These are phyloP conservation scores for Naganishia sp. DNA, from an alignment of 1,284 basidiomycete species.

Conservation along the genomic window DNA sequence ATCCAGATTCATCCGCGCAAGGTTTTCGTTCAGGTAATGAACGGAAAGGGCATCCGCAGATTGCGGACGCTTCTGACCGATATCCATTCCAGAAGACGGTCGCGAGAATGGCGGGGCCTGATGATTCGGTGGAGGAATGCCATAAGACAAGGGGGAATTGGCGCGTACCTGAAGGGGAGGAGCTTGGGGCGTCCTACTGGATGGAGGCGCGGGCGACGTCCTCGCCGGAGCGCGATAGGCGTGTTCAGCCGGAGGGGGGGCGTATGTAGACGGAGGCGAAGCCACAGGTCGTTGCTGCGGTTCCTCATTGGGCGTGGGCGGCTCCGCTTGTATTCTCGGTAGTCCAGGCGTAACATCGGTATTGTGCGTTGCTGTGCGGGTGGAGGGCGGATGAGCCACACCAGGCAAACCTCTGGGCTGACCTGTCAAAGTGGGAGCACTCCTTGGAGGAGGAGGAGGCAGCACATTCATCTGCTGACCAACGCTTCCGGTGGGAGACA, in stretches of 20 bases:
- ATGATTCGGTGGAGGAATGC: conserved; percentile 13
- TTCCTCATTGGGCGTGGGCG: conserved; percentile 2
- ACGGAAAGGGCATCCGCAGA: not conserved
- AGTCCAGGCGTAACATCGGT: not conserved
- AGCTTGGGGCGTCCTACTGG: not conserved
- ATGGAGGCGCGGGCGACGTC: not conserved
- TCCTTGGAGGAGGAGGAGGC: not conserved
- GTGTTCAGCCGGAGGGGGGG: not conserved
- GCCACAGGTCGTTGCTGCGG: not conserved
- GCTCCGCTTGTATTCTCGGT: conserved; percentile 2
- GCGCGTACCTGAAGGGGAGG: not conserved
- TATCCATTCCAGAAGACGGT: conserved; percentile 16
- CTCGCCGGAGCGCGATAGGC: conserved; percentile 4
- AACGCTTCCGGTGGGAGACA: not conserved
- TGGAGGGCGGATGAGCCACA: not conserved
- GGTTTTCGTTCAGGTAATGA: conserved; percentile 16
- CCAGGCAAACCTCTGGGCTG: not conserved
- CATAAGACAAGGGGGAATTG: not conserved
- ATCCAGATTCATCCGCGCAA: conserved; percentile 7
- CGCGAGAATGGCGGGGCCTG: conserved; percentile 23
- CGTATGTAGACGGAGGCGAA: not conserved
- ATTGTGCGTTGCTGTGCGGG: not conserved
- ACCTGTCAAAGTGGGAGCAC: not conserved
- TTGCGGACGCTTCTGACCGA: not conserved
- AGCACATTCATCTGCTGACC: not conserved